Percentiles rank a stretch among this genome's conserved stretches.
These are phyloP conservation scores for Knufia petricola DNA, from an alignment of 2,329 filamentous ascomycete genomes.

Conservation along the genomic window DNA sequence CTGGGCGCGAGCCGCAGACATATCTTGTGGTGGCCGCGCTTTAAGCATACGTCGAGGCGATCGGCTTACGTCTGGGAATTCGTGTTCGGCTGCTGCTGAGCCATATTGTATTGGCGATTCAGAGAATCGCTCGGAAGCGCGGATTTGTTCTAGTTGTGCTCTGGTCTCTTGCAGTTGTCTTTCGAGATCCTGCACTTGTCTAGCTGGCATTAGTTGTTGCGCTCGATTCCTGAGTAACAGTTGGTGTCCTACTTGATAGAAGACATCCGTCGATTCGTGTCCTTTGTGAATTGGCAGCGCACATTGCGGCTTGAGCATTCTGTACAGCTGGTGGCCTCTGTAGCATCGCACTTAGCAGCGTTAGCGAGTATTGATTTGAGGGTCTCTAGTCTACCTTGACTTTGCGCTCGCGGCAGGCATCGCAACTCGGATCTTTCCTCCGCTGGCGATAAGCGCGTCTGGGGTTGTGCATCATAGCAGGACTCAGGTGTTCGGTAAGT, in stretches of 20 bases:
- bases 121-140: constrained; percentile 50
- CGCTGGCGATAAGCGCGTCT: constrained; percentile 92
- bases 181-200: constrained; percentile 90
- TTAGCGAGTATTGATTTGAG: constrained; percentile 4
- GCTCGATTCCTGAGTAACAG: background rate
- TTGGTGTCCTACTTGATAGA: constrained; percentile 67
- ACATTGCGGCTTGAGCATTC: constrained; percentile 95
- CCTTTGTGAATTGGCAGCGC: constrained; percentile 97
- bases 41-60: constrained; percentile 56
- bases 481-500: constrained; percentile 26
- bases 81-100: constrained; percentile 36
- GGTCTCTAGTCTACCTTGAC: constrained; percentile 43
- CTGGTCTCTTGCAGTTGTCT: constrained; percentile 75
- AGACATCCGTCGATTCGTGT: constrained; percentile 96
- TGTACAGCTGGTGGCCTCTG: constrained; percentile 89
- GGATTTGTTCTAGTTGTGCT: constrained; percentile 67
- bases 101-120: constrained; percentile 39
- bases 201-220: constrained; percentile 24
- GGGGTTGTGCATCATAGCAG: constrained; percentile 57
- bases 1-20: constrained; percentile 62
- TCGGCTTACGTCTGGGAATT: constrained; percentile 56
- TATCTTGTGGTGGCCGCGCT: constrained; percentile 55
- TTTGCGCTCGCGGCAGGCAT: constrained; percentile 81
- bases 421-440: constrained; percentile 92
- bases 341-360: constrained; percentile 69